Evolutionary conservation across 2,329 filamentous ascomycete species (phyloP).

Genomic region (Penicillium sp.): DNA sequence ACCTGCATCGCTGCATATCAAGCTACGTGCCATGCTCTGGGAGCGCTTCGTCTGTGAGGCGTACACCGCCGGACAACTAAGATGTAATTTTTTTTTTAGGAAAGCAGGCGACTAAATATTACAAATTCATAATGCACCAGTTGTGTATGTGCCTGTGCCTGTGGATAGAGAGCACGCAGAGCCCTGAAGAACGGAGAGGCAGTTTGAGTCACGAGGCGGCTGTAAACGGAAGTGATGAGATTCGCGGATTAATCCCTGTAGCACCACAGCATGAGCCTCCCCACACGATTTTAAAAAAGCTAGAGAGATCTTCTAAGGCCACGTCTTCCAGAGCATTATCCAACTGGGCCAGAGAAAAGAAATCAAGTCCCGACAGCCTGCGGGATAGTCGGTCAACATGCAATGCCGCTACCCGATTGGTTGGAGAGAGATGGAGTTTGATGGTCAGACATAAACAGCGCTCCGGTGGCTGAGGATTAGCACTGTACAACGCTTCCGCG

Average conservation of each 20-base stretch:
- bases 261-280: slow-evolving; percentile 11
- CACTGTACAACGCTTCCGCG: slow-evolving; percentile 6
- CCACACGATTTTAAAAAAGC: slow-evolving; percentile 7
- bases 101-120: neutral
- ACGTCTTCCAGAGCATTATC: slow-evolving; percentile 10
- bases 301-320: slow-evolving; percentile 10
- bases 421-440: neutral
- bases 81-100: neutral
- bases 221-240: slow-evolving; percentile 10
- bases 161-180: neutral
- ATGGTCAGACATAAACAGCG: neutral
- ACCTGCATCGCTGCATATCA: slow-evolving; percentile 14
- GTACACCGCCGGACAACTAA: slow-evolving; percentile 6
- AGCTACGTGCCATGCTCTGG: slow-evolving; percentile 3
- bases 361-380: slow-evolving; percentile 1
- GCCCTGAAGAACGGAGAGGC: neutral
- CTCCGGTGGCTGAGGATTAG: slow-evolving; percentile 1
- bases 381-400: slow-evolving; percentile 9
- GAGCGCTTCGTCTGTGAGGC: neutral
- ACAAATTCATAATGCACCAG: neutral
- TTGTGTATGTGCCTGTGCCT: neutral
- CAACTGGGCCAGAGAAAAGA: slow-evolving; percentile 1
- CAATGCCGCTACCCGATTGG: slow-evolving; percentile 11
- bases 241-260: slow-evolving; percentile 7
- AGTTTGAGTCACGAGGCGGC: slow-evolving; percentile 3